Base-by-base conservation (phyloP, 2,329 filamentous ascomycete genomes). In the Sclerotinia glacialis region DNA sequence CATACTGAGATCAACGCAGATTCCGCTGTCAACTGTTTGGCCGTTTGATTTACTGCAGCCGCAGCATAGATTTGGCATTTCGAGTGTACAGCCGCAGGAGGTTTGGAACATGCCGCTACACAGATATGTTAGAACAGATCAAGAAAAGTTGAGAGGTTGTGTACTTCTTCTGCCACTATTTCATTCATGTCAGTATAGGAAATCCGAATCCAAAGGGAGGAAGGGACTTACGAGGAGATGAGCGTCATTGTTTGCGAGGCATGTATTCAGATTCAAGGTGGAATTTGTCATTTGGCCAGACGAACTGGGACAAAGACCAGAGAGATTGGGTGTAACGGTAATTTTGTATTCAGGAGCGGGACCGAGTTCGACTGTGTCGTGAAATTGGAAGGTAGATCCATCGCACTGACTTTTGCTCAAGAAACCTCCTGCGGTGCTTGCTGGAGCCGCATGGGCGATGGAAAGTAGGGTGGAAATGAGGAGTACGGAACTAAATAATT, bases 41-140 rank as follows among this genome's bases (percentile, higher is more conserved):
- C 62, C 62, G 26, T 65, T 65, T 37, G 26, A 11, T 42, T 37
- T 46, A 7, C n/a, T 21, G 4, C 62, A 65, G 14, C 28, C 40
- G 37, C 62, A 65, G 52, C 53, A 58, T 12, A 65, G 52, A n/a
- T 49, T 65, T 40, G 62, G 52, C 3, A 47, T n/a, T 16, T 42
- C 5, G 40, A 65, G 62, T 26, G 40, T 26, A n/a, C 62, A 64
- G 11, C 62, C 62, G 31, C 53, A 58, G 52, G 52, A 26, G 52
- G 12, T 59, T 49, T 65, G 62, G 52, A 65, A 65, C 52, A 58
- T 59, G 62, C 62, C 62, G 16, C 62, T 65, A 28, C 42, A 34
- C 3, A 49, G 44, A 49, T 40, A n/a, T 28, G 47, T 52, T 63
- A 52, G 49, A 54, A 42, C 0, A 7, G 31, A 9, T 18, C 46